phyloP scores from a whole-genome alignment of 2,329 filamentous ascomycete species.

The Cytospora piceae region DNA sequence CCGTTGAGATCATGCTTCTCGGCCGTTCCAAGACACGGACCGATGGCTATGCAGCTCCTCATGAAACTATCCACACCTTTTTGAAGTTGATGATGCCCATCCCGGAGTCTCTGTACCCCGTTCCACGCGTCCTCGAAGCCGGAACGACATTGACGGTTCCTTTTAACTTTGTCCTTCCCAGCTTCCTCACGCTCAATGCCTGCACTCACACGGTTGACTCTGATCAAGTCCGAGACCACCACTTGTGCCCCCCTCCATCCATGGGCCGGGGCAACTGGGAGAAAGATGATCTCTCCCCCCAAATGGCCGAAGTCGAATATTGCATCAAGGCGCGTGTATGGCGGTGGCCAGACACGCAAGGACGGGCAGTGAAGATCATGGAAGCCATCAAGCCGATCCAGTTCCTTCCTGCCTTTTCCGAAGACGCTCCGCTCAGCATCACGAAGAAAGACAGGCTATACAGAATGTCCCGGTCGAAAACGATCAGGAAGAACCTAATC shows the following conservation, averaged over 20 bases:
- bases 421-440: conserved; percentile 57
- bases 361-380: conserved; percentile 40
- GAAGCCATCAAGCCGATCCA: conserved; percentile 51
- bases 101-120: conserved; percentile 50
- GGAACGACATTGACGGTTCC: conserved; percentile 54
- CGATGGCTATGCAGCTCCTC: conserved; percentile 54
- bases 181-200: conserved; percentile 59
- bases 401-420: conserved; percentile 54
- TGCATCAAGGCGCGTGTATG: conserved; percentile 52
- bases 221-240: conserved; percentile 53
- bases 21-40: conserved; percentile 55
- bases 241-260: conserved; percentile 57
- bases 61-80: conserved; percentile 55
- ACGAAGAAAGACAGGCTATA: conserved; percentile 54
- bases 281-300: conserved; percentile 57
- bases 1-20: conserved; percentile 56
- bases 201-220: conserved; percentile 55
- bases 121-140: conserved; percentile 51
- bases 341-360: conserved; percentile 38
- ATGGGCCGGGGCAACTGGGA: conserved; percentile 52
- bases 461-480: conserved; percentile 54
- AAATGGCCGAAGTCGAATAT: conserved; percentile 60
- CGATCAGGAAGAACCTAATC: conserved; percentile 56
- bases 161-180: conserved; percentile 64
- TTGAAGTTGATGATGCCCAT: conserved; percentile 61